Conservation (phyloP, 768 basidiomycete species). For the Leucocoprinus sp. region DNA sequence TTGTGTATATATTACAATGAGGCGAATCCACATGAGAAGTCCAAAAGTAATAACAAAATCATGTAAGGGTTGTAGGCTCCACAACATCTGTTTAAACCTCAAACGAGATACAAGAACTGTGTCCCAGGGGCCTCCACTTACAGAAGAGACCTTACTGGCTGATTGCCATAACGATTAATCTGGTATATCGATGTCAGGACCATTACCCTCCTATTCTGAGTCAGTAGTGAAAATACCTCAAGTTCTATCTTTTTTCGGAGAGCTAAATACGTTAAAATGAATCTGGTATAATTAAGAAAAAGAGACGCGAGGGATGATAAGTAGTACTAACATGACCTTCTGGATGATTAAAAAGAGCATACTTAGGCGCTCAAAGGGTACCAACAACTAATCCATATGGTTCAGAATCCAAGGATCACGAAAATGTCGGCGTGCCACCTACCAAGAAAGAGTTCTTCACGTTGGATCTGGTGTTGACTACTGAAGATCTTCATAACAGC, state of each 20-base stretch:
- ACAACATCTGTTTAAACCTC: slow-evolving; percentile 52
- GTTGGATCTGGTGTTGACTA: slow-evolving; percentile 16
- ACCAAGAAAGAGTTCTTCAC: slow-evolving; percentile 20
- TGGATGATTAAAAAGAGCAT: slow-evolving; percentile 18
- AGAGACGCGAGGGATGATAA: not conserved
- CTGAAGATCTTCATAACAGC: slow-evolving; percentile 16
- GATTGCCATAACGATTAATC: slow-evolving; percentile 22
- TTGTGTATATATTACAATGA: too few species aligned
- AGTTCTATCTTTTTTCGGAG: slow-evolving; percentile 14
- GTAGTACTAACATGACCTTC: slow-evolving; percentile 15
- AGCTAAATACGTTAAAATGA: slow-evolving; percentile 16
- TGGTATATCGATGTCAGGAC: slow-evolving; percentile 5
- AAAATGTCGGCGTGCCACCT: not conserved
- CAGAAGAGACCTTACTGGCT: slow-evolving; percentile 20
- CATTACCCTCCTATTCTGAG: slow-evolving; percentile 12
- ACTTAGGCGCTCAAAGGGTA: slow-evolving; percentile 16
- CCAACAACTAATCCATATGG: slow-evolving; percentile 12
- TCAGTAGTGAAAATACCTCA: slow-evolving; percentile 16
- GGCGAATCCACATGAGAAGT: too few species aligned
- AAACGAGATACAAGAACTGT: slow-evolving; percentile 57
- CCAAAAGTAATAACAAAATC: too few species aligned
- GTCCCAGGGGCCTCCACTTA: slow-evolving; percentile 35
- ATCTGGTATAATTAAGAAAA: slow-evolving; percentile 8
- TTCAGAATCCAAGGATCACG: not conserved
- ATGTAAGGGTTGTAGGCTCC: slow-evolving; percentile 42